These are phyloP conservation scores for Pontederia crassipes DNA, from an alignment of 176 grass and related monocot species.

Conservation along the genomic window DNA sequence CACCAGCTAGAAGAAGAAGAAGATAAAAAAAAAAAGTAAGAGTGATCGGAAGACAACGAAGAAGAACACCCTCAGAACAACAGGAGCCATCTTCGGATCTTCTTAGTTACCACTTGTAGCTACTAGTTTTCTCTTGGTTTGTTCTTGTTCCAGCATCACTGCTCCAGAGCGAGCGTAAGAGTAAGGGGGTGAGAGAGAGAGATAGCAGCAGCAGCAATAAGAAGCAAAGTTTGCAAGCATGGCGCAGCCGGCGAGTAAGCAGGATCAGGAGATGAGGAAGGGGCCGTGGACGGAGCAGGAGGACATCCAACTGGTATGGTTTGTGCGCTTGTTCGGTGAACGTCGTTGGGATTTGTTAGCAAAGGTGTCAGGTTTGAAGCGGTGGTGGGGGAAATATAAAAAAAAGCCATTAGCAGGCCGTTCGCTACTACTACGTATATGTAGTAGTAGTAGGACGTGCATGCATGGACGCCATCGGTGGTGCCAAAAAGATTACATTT, in stretches of 20 bases:
- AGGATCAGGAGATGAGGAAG: slow-evolving; percentile 28
- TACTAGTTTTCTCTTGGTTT: too few species aligned
- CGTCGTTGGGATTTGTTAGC: slow-evolving; percentile 99
- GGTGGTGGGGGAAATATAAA: slow-evolving; percentile 73
- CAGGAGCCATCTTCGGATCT: too few species aligned
- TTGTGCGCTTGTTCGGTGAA: slow-evolving; percentile 99
- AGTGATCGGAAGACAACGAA: too few species aligned
- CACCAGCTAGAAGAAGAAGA: too few species aligned
- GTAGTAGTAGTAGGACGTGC: too few species aligned
- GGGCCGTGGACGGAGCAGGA: slow-evolving; percentile 95
- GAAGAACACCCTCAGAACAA: too few species aligned
- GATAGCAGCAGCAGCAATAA: background rate
- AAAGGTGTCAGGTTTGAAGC: slow-evolving; percentile 99
- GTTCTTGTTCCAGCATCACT: background rate
- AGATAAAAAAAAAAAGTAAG: too few species aligned
- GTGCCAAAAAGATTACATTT: background rate
- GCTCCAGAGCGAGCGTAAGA: background rate
- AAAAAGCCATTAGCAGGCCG: background rate
- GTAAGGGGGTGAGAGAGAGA: background rate
- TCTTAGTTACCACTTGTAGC: too few species aligned
- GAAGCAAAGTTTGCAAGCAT: background rate
- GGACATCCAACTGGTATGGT: slow-evolving; percentile 99
- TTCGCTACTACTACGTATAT: background rate
- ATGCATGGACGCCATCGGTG: background rate
- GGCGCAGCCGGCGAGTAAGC: background rate